A percentile compares a stretch with the other conserved stretches of the same genome.
phyloP scores from a whole-genome alignment of 371 early-diverging fungal species.

The Syncephalis plumigaleata region DNA sequence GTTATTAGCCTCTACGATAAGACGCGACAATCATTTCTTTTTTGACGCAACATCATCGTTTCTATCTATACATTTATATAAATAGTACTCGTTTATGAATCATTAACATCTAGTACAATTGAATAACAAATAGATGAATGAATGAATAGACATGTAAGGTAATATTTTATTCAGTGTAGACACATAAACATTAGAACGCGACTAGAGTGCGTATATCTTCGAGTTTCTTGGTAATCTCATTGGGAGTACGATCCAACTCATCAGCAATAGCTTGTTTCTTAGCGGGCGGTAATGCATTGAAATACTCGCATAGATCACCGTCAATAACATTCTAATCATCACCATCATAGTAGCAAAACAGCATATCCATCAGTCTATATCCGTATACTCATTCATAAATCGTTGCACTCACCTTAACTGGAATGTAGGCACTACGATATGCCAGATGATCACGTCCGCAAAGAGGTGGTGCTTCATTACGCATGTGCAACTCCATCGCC shows the following conservation, averaged over 20 bases:
- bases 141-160: too few relatives aligned
- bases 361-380: background rate
- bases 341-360: too few relatives aligned
- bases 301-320: slow-evolving; percentile 86
- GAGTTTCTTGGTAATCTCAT: slow-evolving; percentile 82
- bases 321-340: slow-evolving; percentile 69
- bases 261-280: slow-evolving; percentile 64
- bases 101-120: too few relatives aligned
- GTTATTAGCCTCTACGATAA: too few relatives aligned
- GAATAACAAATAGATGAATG: too few relatives aligned
- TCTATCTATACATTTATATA: too few relatives aligned
- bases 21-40: too few relatives aligned
- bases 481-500: slow-evolving; percentile 79
- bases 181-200: too few relatives aligned
- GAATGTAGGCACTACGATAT: slow-evolving; percentile 63
- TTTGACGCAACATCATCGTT: too few relatives aligned
- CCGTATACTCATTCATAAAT: background rate
- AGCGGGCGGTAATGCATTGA: slow-evolving; percentile 40
- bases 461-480: slow-evolving; percentile 53
- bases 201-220: slow-evolving; percentile 63
- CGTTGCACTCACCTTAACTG: slow-evolving; percentile 48
- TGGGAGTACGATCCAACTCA: slow-evolving; percentile 68
- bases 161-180: too few relatives aligned
- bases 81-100: too few relatives aligned
- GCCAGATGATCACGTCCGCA: slow-evolving; percentile 80